Evolutionary conservation across 129 eudicot genomes (phyloP).

Genomic region (Flaveria brownii): DNA sequence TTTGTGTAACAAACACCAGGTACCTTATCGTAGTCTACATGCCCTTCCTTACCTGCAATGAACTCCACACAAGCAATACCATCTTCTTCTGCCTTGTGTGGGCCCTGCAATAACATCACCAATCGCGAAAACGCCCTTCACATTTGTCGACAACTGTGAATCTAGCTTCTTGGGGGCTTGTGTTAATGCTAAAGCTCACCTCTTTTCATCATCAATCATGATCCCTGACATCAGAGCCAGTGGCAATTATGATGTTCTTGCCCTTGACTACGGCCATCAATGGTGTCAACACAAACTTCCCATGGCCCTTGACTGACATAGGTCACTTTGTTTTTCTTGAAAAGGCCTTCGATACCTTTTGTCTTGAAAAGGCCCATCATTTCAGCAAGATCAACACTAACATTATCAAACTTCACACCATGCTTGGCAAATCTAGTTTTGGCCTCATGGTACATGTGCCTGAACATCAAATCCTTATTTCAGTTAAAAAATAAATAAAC

Average conservation of each 20-base stretch:
- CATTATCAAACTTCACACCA: constrained; percentile 73
- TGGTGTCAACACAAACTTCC: constrained; percentile 49
- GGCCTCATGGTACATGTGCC: constrained; percentile 95
- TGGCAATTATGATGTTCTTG: constrained; percentile 28
- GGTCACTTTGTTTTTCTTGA: constrained; percentile 86
- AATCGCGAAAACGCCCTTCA: constrained; percentile 5
- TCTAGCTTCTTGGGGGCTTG: constrained; percentile 17
- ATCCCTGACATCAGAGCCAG: constrained; percentile 27
- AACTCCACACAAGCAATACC: constrained; percentile 17
- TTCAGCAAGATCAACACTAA: constrained; percentile 74
- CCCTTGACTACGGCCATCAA: constrained; percentile 19
- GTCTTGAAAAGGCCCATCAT: constrained; percentile 77
- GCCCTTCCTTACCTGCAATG: constrained; percentile 18
- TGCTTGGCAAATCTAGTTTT: constrained; percentile 65
- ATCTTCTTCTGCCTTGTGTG: constrained; percentile 19
- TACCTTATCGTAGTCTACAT: constrained; percentile 15
- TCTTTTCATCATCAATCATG: constrained; percentile 24
- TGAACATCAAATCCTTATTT: constrained; percentile 16
- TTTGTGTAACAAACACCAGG: constrained; percentile 17
- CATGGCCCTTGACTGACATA: constrained; percentile 70
- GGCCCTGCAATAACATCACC: constrained; percentile 18
- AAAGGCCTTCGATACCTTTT: constrained; percentile 74
- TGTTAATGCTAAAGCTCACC: constrained; percentile 26
- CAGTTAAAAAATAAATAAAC: background rate
- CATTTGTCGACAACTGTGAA: constrained; percentile 9